Evolutionary conservation across 2,329 filamentous ascomycete species (phyloP).

Genomic region (Proliferodiscus dingleyae): DNA sequence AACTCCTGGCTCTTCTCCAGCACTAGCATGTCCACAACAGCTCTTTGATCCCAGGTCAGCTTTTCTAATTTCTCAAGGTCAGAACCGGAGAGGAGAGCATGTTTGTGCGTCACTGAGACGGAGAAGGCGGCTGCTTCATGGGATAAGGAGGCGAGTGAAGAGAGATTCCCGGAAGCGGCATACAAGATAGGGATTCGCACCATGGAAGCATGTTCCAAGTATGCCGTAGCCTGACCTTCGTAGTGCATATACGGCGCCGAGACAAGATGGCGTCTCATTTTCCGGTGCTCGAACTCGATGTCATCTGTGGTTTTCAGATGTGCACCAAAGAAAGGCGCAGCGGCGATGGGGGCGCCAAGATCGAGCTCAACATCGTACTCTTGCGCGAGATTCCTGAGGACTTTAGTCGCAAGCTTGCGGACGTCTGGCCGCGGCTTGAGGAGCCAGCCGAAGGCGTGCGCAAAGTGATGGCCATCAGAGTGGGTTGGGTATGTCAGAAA

Average conservation of each 20-base stretch:
- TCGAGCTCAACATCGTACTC: constrained; percentile 27
- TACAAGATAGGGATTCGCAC: constrained; percentile 35
- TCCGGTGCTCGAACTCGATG: no score
- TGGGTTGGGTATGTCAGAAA: constrained; percentile 36
- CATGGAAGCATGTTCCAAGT: constrained; percentile 32
- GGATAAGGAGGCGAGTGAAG: constrained; percentile 35
- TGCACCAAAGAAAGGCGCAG: constrained; percentile 33
- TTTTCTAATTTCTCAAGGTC: constrained; percentile 33
- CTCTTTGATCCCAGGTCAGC: constrained; percentile 45
- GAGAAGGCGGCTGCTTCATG: constrained; percentile 32
- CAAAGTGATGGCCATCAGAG: constrained; percentile 33
- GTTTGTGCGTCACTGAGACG: constrained; percentile 39
- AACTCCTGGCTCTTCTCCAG: constrained; percentile 39
- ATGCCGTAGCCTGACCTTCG: constrained; percentile 34
- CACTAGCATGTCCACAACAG: constrained; percentile 46
- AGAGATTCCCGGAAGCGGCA: constrained; percentile 38
- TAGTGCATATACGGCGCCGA: constrained; percentile 26
- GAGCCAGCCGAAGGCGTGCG: constrained; percentile 36
- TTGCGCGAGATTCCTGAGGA: constrained; percentile 29
- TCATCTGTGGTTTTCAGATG: constrained; percentile 37
- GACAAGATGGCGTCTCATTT: constrained; percentile 31
- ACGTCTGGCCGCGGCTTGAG: constrained; percentile 30
- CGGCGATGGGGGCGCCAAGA: constrained; percentile 27
- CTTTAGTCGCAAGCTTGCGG: constrained; percentile 30
- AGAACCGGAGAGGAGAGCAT: constrained; percentile 35